Conservation (phyloP, 164 flowering plant species). For the Vitis rotundifolia region DNA sequence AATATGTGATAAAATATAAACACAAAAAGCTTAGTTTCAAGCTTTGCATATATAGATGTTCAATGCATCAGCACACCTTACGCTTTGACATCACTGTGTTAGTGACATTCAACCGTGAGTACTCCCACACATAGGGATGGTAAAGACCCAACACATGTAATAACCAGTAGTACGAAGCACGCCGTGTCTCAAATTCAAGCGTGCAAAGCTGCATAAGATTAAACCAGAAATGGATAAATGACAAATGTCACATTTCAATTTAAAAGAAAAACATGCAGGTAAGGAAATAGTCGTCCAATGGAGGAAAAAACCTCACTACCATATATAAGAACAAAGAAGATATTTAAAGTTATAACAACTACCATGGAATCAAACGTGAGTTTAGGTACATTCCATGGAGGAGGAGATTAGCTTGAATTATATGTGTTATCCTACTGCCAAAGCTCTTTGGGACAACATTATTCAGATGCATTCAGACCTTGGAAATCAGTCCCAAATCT, state of each 20-base stretch:
- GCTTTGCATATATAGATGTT: background rate
- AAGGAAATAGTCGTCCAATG: background rate
- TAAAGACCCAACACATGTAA: conserved; percentile 77
- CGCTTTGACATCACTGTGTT: conserved; percentile 99
- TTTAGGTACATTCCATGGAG: no score
- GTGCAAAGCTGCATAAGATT: conserved; percentile 76
- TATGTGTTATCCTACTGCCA: no score
- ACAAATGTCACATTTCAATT: background rate
- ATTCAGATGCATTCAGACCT: no score
- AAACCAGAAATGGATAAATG: background rate
- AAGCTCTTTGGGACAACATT: no score
- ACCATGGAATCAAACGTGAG: no score
- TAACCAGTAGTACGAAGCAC: conserved; percentile 98
- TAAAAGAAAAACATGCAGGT: background rate
- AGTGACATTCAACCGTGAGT: conserved; percentile 86
- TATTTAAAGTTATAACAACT: no score
- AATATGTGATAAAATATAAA: background rate
- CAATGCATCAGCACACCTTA: conserved; percentile 50
- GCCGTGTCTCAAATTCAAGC: conserved; percentile 97
- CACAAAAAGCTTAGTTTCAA: background rate
- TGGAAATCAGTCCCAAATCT: no score
- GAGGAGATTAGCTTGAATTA: no score
- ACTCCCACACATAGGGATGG: conserved; percentile 95
- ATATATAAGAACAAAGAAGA: no score
- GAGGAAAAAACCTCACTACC: no score